These are phyloP conservation scores for Globisporangium emineosum DNA, from an alignment of 352 stramenopile genomes.

Conservation along the genomic window DNA sequence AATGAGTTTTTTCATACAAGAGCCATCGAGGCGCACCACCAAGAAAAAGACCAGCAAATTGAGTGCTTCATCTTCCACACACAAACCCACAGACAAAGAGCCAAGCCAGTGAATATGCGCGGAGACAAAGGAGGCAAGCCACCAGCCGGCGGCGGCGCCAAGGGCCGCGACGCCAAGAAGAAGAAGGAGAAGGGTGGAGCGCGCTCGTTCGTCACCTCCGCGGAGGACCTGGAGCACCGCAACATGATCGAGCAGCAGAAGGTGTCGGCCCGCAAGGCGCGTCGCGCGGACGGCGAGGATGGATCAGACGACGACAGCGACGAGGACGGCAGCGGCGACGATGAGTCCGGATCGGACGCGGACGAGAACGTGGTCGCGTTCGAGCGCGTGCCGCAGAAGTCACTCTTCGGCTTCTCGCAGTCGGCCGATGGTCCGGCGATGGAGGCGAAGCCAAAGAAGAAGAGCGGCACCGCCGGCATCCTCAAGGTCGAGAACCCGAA, in stretches of 20 bases:
- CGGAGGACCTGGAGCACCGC: conserved; percentile 79
- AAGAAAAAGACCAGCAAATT: conserved; percentile 2
- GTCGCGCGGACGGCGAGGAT: conserved; percentile 38
- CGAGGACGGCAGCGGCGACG: conserved; percentile 34
- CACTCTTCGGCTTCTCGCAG: conserved; percentile 65
- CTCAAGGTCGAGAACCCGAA: conserved; percentile 87
- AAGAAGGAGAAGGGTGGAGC: conserved; percentile 76
- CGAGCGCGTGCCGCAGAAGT: conserved; percentile 73
- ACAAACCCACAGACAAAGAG: neutral
- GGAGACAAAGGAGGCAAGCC: conserved; percentile 52
- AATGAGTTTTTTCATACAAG: neutral
- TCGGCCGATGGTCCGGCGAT: conserved; percentile 51
- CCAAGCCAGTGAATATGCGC: conserved; percentile 31
- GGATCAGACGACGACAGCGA: conserved; percentile 33
- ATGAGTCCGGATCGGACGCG: conserved; percentile 32
- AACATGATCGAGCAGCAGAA: conserved; percentile 75
- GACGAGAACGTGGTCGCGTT: conserved; percentile 60
- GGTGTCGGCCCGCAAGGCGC: conserved; percentile 62
- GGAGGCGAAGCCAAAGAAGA: conserved; percentile 70
- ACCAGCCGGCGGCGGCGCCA: conserved; percentile 33
- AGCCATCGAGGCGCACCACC: neutral
- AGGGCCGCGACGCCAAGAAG: conserved; percentile 39
- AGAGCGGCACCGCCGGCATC: conserved; percentile 58
- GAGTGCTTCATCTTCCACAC: neutral
- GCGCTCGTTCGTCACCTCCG: conserved; percentile 79